Percentiles rank a stretch among this genome's conserved stretches.
These are phyloP conservation scores for Capronia americana DNA, from an alignment of 2,329 filamentous ascomycete genomes.

Conservation along the genomic window DNA sequence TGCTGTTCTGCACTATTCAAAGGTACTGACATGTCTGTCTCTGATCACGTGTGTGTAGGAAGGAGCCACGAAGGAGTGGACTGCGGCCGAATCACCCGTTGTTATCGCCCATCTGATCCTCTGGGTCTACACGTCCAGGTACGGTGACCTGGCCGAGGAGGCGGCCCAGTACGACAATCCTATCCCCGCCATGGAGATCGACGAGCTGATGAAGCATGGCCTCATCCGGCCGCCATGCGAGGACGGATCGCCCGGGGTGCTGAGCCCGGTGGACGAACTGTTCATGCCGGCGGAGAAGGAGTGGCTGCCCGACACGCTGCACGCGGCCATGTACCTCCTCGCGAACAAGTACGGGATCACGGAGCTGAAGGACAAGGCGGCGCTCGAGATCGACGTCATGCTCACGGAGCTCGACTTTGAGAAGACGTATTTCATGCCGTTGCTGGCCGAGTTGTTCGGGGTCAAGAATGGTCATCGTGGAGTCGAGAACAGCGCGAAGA, in stretches of 20 bases:
- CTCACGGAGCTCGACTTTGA: slow-evolving; percentile 9
- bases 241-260: not conserved
- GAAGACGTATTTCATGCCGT: slow-evolving; percentile 18
- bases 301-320: slow-evolving; percentile 13
- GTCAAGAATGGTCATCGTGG: not conserved
- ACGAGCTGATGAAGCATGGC: slow-evolving; percentile 13
- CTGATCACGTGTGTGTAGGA: not conserved
- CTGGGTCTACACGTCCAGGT: slow-evolving; percentile 24
- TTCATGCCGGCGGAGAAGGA: slow-evolving; percentile 7
- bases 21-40: not conserved
- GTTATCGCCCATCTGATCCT: slow-evolving; percentile 27
- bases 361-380: slow-evolving; percentile 8
- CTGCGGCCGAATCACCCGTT: slow-evolving; percentile 26
- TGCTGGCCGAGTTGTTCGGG: not conserved
- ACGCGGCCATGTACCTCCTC: slow-evolving; percentile 33
- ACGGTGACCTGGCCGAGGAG: slow-evolving; percentile 7
- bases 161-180: not conserved
- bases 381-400: slow-evolving; percentile 15
- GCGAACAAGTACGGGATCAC: slow-evolving; percentile 31
- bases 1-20: not conserved
- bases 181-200: not conserved
- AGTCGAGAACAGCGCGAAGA: not conserved
- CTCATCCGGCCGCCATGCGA: not conserved
- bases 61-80: slow-evolving; percentile 8
- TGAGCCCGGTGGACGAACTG: not conserved